Evolutionary conservation across 352 stramenopile species (phyloP).

Genomic region (Blastocystis sp.): DNA sequence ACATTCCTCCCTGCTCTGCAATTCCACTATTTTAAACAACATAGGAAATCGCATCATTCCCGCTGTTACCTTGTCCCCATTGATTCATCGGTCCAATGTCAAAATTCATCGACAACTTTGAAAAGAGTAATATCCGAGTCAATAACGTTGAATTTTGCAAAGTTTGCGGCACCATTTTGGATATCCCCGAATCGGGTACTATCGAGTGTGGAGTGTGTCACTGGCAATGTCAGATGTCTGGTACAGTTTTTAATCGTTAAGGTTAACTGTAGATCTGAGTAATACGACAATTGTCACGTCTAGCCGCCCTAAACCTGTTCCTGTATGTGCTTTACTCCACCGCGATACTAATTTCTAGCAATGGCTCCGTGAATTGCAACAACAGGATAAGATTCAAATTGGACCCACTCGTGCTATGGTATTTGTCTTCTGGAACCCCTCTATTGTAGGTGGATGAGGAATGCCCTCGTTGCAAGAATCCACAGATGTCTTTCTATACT

Average conservation of each 20-base stretch:
- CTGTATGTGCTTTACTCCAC: not conserved
- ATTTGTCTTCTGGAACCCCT: not conserved
- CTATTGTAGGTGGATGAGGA: constrained; percentile 82
- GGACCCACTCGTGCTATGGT: constrained; percentile 49
- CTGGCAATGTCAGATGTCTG: constrained; percentile 29
- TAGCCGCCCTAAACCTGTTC: constrained; percentile 40
- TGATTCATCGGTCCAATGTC: too few species aligned
- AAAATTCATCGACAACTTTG: constrained; percentile 45
- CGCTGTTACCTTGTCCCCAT: too few species aligned
- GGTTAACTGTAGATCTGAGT: constrained; percentile 10
- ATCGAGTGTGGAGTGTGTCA: constrained; percentile 57
- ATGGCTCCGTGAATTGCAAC: constrained; percentile 28
- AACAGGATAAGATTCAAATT: constrained; percentile 45
- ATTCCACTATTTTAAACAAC: too few species aligned
- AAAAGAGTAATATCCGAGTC: constrained; percentile 1
- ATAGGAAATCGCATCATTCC: too few species aligned
- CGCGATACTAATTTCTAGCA: not conserved
- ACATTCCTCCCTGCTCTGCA: too few species aligned
- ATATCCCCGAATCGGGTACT: constrained; percentile 47
- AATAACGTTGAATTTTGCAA: constrained; percentile 57
- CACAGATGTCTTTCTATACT: constrained; percentile 97
- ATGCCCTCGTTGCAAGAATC: constrained; percentile 90
- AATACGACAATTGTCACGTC: constrained; percentile 50
- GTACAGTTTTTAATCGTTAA: not conserved
- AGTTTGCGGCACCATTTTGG: constrained; percentile 56